Evolutionary conservation across 306 rosid genomes (phyloP), one percentile per base, ranked within the genome.

Genomic region (Corylus americana): DNA sequence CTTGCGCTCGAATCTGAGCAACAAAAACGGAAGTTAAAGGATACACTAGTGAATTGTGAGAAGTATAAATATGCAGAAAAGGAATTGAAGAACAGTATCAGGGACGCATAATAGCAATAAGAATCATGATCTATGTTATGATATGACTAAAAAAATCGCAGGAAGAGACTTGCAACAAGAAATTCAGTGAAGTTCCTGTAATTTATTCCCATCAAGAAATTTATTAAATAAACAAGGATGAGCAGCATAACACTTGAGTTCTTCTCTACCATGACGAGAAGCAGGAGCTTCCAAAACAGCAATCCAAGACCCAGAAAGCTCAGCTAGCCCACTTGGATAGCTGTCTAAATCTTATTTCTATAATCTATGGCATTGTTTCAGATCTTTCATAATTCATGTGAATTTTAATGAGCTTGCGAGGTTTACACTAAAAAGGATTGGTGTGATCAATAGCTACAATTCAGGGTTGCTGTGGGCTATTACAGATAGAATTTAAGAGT

Each of bases 1-100:
- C 81, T 79, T 45, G 90, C 25, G 97, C 83, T 16, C 98, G 98
- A 80, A 93, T 90, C 99, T 95, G 96, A 61, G 78, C 25, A 59
- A 81, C 78, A 59, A 85, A 70, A 67, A 63, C 42, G 74, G 66
- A 73, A 80, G 54, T 58, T 18, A 80, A 66, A 73, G 51, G 66
- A 31, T 7, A 79, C 66, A 79, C 77, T 13, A 50, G 8, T 1
- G 49, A 67, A 17, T 51, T 14, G 13, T 39, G 25, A 80, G 17
- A 55, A 75, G 51, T 66, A 80, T 8, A 45, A 71, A 68, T 49
- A 6, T 5, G 45, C 45, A 42, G 45, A 42, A 42, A 42, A 42
- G 45, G 8, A 42, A 42, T 42, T 42, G 45, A 42, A 42, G 45
- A 42, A 42, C 45, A 42, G 45, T 42, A 42, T 42, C 45, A 42